Evolutionary conservation across 2,329 filamentous ascomycete species (phyloP), one percentile per base, ranked within the genome.

Genomic region (Sclerotinia sclerotiorum): DNA sequence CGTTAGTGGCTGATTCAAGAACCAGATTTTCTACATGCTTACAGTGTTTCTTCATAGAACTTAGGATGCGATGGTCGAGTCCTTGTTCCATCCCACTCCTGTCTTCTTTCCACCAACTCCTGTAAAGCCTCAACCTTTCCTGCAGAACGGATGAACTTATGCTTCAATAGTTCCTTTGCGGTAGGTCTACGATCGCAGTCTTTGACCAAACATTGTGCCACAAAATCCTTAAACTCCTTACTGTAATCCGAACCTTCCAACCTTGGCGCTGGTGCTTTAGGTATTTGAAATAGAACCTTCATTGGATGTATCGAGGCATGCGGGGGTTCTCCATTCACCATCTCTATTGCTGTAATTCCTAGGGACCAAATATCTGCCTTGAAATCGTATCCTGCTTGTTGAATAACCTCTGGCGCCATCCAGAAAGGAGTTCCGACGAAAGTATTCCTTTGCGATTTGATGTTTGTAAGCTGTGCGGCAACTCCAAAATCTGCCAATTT

Each of bases 401-500:
- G 90, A 73, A 97, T 97, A 48, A 97, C 93, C 77, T 97, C 93
- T 1, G 93, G 93, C 0, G 93, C 93, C 93, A 97, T 97, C 93
- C 93, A 97, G 77, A 96, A 97, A 0, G 95, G 95, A 0, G 94
- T 98, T 27, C 95, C 95, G 27, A 99, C 95, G 76, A 99, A 98
- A 0, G 95, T 99, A 80, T 98, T 94, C 67, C 95, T 88, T 79
- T 97, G 93, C 2, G 94, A 97, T 80, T 97, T 97, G 81, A 98
- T 97, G 78, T 97, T 97, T 70, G 93, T 97, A 75, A 99, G 84
- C 79, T 99, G 95, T 42, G 95, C 94, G 10, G 95, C 95, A 54
- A 99, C 95, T 69, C 95, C 95, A 77, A 99, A 99, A 80, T 99
- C 94, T 52, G 94, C 94, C 73, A 98, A 84, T 83, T 98, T 98